Conservation (phyloP, 2,329 filamentous ascomycete species). For the Didymella keratinophila region DNA sequence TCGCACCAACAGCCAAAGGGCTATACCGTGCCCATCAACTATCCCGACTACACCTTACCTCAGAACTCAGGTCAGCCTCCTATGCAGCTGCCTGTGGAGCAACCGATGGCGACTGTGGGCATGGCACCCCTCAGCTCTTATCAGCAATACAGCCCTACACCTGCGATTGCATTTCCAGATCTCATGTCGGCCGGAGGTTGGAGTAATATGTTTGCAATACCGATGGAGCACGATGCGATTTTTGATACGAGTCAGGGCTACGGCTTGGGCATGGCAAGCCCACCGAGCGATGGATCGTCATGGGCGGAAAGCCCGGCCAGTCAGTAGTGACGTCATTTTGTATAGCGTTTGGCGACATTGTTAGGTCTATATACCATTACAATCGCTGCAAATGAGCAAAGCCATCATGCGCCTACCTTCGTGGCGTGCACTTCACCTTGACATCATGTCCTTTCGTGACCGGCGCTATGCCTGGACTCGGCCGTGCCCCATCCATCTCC, state of each 20-base stretch:
- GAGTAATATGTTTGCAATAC: constrained; percentile 39
- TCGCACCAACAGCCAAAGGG: constrained; percentile 30
- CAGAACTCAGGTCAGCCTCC: constrained; percentile 4
- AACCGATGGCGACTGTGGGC: constrained; percentile 25
- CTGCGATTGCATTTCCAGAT: constrained; percentile 37
- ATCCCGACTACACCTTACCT: constrained; percentile 14
- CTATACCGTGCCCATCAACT: constrained; percentile 18
- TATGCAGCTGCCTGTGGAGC: constrained; percentile 8
- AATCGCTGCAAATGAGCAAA: neutral
- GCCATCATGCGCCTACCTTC: neutral
- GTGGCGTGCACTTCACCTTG: neutral
- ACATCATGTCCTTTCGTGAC: neutral
- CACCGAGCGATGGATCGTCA: constrained; percentile 29
- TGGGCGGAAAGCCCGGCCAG: constrained; percentile 25
- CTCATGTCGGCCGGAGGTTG: constrained; percentile 40
- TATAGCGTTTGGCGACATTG: neutral
- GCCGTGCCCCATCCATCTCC: neutral
- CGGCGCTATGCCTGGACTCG: neutral
- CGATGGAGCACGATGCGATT: constrained; percentile 38
- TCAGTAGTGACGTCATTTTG: neutral
- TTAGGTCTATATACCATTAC: neutral
- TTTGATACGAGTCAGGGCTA: constrained; percentile 32
- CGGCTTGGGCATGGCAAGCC: constrained; percentile 32
- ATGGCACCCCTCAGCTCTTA: constrained; percentile 32
- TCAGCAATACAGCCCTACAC: constrained; percentile 26